phyloP scores from a whole-genome alignment of 2,329 filamentous ascomycete species.

The Helicocarpus griseus region DNA sequence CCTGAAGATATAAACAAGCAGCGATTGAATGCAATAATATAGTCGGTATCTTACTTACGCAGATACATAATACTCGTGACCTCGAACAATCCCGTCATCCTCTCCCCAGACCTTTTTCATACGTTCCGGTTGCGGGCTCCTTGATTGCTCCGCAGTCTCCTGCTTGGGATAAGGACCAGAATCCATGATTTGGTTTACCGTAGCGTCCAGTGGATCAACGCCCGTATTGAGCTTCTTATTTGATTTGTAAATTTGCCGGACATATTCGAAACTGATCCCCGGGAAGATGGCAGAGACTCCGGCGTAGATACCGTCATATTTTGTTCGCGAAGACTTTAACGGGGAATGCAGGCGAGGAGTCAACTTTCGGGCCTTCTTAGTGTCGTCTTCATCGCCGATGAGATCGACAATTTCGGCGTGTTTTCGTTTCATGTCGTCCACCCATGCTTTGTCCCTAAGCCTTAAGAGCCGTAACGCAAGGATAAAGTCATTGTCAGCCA shows the following conservation, averaged over 20 bases:
- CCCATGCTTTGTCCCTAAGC: no score
- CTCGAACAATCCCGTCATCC: constrained; percentile 18
- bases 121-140: constrained; percentile 25
- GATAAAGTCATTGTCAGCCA: no score
- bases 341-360: not conserved
- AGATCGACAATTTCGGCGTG: not conserved
- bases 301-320: not conserved
- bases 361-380: not conserved
- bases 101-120: constrained; percentile 18
- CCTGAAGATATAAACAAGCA: constrained; percentile 1
- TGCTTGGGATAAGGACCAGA: constrained; percentile 35
- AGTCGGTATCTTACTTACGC: constrained; percentile 15
- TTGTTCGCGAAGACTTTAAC: not conserved
- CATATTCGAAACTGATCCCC: constrained; percentile 35
- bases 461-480: no score
- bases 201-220: constrained; percentile 16
- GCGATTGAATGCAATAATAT: constrained; percentile 3
- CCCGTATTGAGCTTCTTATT: constrained; percentile 3
- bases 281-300: constrained; percentile 38
- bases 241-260: constrained; percentile 28
- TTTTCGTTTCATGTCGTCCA: constrained; percentile 3
- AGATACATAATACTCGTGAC: constrained; percentile 13
- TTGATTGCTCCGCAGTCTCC: constrained; percentile 28
- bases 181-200: constrained; percentile 35
- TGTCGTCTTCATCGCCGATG: not conserved